A percentile compares a stretch with the other conserved stretches of the same genome.
Conservation (phyloP, 257 asterid species). For the Thymus quinquecostatus region DNA sequence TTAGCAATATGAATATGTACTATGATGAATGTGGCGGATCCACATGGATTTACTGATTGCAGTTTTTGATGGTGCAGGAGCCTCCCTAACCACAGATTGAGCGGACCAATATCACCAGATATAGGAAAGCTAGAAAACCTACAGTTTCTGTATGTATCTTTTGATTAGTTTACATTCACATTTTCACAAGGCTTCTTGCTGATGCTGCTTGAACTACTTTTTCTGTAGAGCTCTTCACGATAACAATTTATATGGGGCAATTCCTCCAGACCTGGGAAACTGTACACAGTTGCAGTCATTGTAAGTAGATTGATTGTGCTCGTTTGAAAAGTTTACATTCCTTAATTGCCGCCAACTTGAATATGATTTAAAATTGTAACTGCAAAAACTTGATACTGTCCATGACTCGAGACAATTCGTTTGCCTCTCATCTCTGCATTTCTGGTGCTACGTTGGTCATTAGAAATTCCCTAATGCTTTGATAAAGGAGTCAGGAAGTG, state of each 20-base stretch:
- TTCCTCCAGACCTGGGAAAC: conserved; percentile 90
- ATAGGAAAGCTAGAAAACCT: conserved; percentile 82
- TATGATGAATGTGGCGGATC: conserved; percentile 5
- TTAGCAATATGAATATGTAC: background rate
- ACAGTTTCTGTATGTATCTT: conserved; percentile 74
- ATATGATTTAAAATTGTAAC: conserved; percentile 11
- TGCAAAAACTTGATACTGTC: conserved; percentile 5
- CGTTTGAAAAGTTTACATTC: conserved; percentile 22
- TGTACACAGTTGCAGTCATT: conserved; percentile 78
- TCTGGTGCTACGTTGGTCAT: conserved; percentile 13
- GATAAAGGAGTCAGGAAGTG: background rate
- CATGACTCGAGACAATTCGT: background rate
- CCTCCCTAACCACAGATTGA: conserved; percentile 85
- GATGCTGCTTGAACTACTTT: conserved; percentile 37
- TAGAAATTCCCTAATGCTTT: background rate
- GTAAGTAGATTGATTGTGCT: conserved; percentile 56
- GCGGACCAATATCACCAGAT: conserved; percentile 85
- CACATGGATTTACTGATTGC: conserved; percentile 25
- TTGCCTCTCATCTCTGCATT: conserved; percentile 8
- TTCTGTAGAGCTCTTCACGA: conserved; percentile 79
- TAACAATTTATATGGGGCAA: conserved; percentile 82
- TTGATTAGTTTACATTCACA: conserved; percentile 28
- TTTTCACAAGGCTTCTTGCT: conserved; percentile 24
- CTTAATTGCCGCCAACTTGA: conserved; percentile 19
- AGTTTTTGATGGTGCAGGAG: conserved; percentile 61